Base-by-base conservation (phyloP, 176 grass and related monocot genomes). In the Coix lacrymajobi region DNA sequence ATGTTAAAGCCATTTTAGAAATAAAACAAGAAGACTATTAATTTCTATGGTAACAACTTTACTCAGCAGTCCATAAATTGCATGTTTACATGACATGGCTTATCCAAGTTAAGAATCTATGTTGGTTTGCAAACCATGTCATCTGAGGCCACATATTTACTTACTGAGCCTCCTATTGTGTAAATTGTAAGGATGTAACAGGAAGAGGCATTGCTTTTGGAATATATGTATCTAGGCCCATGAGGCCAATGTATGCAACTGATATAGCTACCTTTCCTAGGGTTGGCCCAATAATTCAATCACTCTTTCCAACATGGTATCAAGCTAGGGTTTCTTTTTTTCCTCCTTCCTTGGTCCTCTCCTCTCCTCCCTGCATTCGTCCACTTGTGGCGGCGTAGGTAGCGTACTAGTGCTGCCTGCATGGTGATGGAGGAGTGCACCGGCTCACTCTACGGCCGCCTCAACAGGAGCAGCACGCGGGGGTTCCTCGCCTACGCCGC, bases 401-500 rank as follows among this genome's bases (percentile, higher is more conserved):
- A 19, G 62, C 5, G 0, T 4, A 31, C 8, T 29, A 33, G 39
- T 13, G 40, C 5, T 4, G 14, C 8, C 77, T 56, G 78, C 78
- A 69, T 81, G 72, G 30, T 2, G 72, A 75, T 75, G 78, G 78
- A 81, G 78, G 64, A n/a, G 46, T 19, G 11, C 24, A 26, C 51
- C 33, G 84, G 66, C 39, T 67, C 78, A 19, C 46, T 90, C 1
- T 91, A 88, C 73, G 82, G 89, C 58, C 48, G 71, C 64, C 24
- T 91, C 25, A 88, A 91, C 85, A 60, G 78, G 72, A 20, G 58
- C 68, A 89, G 79, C 83, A 83, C 83, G 78, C 91, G 87, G 12
- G 86, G 62, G 20, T 97, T 97, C 79, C 30, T 91, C 40, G 86
- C 84, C 22, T 97, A 91, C 80, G 62, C 88, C 75, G 77, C 78